Base-by-base conservation (phyloP, 768 basidiomycete species). In the Mycena maculata region DNA sequence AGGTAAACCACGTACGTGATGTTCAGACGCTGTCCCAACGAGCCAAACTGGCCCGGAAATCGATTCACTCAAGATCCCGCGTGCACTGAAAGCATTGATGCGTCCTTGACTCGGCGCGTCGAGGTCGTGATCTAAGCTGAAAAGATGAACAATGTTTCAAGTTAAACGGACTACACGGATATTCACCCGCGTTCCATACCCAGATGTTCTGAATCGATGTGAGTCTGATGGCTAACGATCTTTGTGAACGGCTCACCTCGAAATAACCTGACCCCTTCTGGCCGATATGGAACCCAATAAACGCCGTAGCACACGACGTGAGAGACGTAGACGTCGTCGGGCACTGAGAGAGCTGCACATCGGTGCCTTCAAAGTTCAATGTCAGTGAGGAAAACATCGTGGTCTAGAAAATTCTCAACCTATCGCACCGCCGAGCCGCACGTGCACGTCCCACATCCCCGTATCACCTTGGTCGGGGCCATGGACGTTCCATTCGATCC, bases 261-360 rank as follows among this genome's bases (percentile, higher is more conserved):
- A 64, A 64, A 56, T 64, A 64, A 13, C 63, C 63, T 12, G 54
- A 55, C 2, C 45, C 54, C 12, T 12, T 4, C 2, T 25, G 12
- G 15, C 22, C n/a, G 28, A 64, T 50, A 61, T 88, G 84, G 41
- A 88, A 65, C n/a, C 70, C 81, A 50, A 88, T 67, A 76, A 84
- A 87, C 2, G 85, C 82, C 30, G 82, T 82, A 9, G 75, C 75
- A 71, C 87, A 87, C 4, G 74, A 61, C 20, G 73, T 69, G 22
- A 71, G 74, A 18, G 38, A 16, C 33, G 72, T 65, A n/a, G 76
- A 74, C 2, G 50, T 53, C 30, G 68, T 65, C 16, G 80, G 79
- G n/a, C 79, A 80, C 30, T 81, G 62, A 15, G 64, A 47, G 33
- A 71, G 53, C 31, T 80, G 75, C 30, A 81, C 45, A 11, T 80